Evolutionary conservation across 192 early-diverging fungal species (phyloP).

Genomic region (Dimargaris cristalligena): DNA sequence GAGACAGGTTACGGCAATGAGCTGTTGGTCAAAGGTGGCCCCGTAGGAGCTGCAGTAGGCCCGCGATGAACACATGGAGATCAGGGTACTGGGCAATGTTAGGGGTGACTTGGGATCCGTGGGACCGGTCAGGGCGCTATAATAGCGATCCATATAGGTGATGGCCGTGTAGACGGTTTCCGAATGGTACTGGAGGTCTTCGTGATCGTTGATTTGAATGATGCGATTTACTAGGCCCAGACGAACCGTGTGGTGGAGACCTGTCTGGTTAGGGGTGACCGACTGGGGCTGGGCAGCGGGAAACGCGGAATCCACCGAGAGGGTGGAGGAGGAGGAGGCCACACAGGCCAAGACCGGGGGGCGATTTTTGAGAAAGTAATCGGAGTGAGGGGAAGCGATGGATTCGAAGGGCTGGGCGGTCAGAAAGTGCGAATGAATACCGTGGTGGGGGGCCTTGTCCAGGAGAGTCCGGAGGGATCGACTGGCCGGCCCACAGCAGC

Average conservation of each 20-base stretch:
- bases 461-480: not conserved
- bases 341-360: no score
- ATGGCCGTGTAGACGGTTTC: conserved; percentile 9
- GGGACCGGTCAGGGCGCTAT: not conserved
- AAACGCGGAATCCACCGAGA: no score
- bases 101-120: not conserved
- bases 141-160: conserved; percentile 4
- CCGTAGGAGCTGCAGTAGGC: conserved; percentile 6
- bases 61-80: not conserved
- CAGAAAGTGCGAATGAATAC: not conserved
- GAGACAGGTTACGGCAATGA: conserved; percentile 2
- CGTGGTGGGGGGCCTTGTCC: not conserved
- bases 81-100: not conserved
- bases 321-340: no score
- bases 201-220: conserved; percentile 3
- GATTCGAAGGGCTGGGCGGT: no score
- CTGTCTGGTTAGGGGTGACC: no score
- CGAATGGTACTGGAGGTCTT: conserved; percentile 3
- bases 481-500: no score
- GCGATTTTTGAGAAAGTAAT: no score
- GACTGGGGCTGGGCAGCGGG: no score
- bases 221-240: conserved; percentile 1
- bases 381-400: no score
- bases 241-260: not conserved
- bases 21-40: conserved; percentile 4